A percentile compares a stretch with the other conserved stretches of the same genome.
phyloP scores from a whole-genome alignment of 1,284 basidiomycete genomes.

The Naganishia albida region DNA sequence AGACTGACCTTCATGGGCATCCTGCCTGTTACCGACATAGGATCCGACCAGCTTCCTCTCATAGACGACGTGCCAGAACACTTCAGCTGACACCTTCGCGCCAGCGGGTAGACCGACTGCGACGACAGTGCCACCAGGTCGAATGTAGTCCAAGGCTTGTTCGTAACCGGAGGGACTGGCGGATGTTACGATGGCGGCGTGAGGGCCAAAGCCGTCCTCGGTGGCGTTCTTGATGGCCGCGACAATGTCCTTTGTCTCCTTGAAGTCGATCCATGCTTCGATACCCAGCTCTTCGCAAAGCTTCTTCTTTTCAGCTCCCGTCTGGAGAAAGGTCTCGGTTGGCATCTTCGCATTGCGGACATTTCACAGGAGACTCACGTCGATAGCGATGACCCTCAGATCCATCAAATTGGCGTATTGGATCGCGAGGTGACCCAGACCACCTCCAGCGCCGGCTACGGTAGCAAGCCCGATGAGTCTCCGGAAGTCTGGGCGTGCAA shows the following conservation, averaged over 20 bases:
- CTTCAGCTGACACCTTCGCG: conserved; percentile 63
- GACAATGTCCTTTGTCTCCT: conserved; percentile 50
- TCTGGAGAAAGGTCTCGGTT: conserved; percentile 49
- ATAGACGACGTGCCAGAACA: conserved; percentile 75
- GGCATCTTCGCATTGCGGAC: not conserved
- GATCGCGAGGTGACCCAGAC: conserved; percentile 60
- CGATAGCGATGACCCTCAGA: conserved; percentile 76
- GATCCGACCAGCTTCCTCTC: conserved; percentile 69
- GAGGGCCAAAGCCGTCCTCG: conserved; percentile 70
- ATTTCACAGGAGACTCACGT: conserved; percentile 46
- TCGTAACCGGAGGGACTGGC: conserved; percentile 61
- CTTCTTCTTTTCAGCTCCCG: conserved; percentile 72
- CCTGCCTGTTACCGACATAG: conserved; percentile 71
- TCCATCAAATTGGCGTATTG: conserved; percentile 77
- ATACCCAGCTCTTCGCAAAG: conserved; percentile 71
- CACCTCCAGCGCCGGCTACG: conserved; percentile 53
- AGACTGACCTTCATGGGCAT: conserved; percentile 61
- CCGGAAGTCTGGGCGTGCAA: not conserved
- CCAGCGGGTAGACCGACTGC: conserved; percentile 71
- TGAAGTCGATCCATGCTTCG: conserved; percentile 78
- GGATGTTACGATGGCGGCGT: conserved; percentile 68
- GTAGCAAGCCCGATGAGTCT: not conserved
- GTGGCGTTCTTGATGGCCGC: conserved; percentile 58
- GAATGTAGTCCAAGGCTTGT: conserved; percentile 70
- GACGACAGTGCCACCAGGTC: conserved; percentile 67